These are phyloP conservation scores for Crithidia thermophila DNA, from an alignment of 208 protist genomes.

Conservation along the genomic window DNA sequence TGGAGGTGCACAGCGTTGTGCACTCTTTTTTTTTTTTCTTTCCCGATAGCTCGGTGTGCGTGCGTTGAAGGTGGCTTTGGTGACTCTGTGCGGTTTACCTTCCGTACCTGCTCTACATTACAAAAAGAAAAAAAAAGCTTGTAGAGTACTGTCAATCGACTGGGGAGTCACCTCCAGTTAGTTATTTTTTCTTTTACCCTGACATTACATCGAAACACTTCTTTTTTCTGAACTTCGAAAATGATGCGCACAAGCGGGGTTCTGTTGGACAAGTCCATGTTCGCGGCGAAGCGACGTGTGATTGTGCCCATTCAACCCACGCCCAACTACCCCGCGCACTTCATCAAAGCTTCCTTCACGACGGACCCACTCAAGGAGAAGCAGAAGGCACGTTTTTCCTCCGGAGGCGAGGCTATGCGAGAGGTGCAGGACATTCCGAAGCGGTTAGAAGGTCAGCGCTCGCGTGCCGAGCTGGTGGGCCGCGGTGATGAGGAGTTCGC, in stretches of 20 bases:
- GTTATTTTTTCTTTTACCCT: neutral
- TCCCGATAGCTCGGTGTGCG: no score
- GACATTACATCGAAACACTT: neutral
- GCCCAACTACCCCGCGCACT: conserved; percentile 77
- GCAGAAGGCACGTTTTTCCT: conserved; percentile 87
- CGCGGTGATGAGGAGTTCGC: conserved; percentile 81
- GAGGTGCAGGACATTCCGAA: conserved; percentile 87
- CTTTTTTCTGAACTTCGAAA: neutral
- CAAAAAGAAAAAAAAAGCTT: neutral
- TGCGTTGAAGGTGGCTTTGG: no score
- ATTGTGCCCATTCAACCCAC: conserved; percentile 90
- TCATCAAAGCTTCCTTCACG: conserved; percentile 87
- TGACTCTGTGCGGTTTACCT: no score
- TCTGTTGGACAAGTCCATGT: conserved; percentile 90
- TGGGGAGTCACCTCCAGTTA: no score
- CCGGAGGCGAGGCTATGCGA: conserved; percentile 86
- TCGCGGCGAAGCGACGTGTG: conserved; percentile 89
- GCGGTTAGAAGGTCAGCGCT: conserved; percentile 78
- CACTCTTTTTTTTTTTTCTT: no score
- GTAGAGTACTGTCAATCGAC: neutral
- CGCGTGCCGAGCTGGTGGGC: conserved; percentile 57
- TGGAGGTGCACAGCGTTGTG: no score
- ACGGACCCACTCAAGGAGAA: conserved; percentile 92
- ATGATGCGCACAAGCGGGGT: conserved; percentile 42
- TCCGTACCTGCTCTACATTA: neutral